Base-by-base conservation (phyloP, 768 basidiomycete genomes). In the Psilocybe subaeruginosa region DNA sequence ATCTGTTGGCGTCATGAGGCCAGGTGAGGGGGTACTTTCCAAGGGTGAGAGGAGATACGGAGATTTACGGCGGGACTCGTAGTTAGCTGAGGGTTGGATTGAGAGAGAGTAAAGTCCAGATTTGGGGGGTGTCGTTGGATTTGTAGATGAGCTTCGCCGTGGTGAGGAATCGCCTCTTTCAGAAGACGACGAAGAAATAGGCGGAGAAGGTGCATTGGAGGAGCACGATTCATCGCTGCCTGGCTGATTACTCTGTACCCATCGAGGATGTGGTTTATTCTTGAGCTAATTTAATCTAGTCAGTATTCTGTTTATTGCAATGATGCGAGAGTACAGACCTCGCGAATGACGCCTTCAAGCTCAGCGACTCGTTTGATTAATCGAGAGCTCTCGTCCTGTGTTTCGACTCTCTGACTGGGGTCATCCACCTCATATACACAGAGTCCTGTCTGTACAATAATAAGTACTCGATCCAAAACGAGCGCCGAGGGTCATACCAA, bases 371-470 rank as follows among this genome's bases (percentile, higher is more conserved):
- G 85, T 62, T 85, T 85, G 56, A 90, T 82, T 19, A 93, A 79
- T 39, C 87, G 81, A 35, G 85, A 80, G 47, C 80, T 80, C 70
- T 93, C 91, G 59, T 89, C 88, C 61, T 84, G 82, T 8, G 73
- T 67, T 53, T 81, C 80, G 11, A 74, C 76, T 68, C 84, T 80
- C 72, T 86, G 83, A 61, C 73, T 84, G 27, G 88, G 88, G 67
- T 91, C 90, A 67, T 93, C 91, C 6, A 93, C 85, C 71, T 94
- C 91, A 66, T 94, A 94, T 8, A 93, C 88, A 69, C 92, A 94
- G 3, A 92, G 78, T 1, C 91, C 91, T 51, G 90, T 92, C 90
- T 91, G 31, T 51, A 63, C 39, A 14, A 46, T 16, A 56, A 41
- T 55, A 45, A 14, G 27, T 37, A 16, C 46, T 29, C 41, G 14